These are phyloP conservation scores for Botrytis hyacinthi DNA, from an alignment of 2,329 filamentous ascomycete species.

Conservation along the genomic window DNA sequence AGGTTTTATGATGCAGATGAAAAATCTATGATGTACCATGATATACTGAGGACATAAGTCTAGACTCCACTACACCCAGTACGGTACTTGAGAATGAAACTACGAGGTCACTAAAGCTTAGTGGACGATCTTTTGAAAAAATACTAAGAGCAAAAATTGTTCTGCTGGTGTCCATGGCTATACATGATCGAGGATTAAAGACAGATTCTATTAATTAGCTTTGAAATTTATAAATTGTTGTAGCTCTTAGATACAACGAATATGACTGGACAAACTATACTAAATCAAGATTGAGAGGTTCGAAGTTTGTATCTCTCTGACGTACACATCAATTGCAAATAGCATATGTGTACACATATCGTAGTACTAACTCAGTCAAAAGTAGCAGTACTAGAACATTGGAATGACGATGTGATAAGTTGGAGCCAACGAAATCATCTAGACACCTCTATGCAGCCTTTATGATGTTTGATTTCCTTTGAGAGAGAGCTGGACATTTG, in stretches of 20 bases:
- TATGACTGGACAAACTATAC: not conserved
- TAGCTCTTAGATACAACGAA: not conserved
- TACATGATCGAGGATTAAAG: not conserved
- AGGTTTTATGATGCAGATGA: not conserved
- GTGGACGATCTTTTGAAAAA: not conserved
- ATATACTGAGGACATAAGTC: not conserved
- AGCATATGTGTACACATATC: too few species aligned
- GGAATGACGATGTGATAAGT: not conserved
- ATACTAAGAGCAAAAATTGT: not conserved
- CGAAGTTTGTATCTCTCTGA: not conserved
- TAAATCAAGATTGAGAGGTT: not conserved
- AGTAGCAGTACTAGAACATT: not conserved
- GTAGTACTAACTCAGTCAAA: not conserved
- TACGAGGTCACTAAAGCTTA: not conserved
- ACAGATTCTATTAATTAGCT: not conserved
- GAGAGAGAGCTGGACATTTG: not conserved
- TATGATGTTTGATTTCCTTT: not conserved
- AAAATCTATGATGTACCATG: not conserved
- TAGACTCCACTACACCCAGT: slow-evolving; percentile 1
- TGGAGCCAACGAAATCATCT: not conserved
- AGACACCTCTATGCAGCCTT: not conserved
- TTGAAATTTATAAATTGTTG: not conserved
- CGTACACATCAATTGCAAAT: not conserved
- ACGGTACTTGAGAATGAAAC: not conserved
- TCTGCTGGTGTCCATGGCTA: not conserved